These are phyloP conservation scores for Aspergillus japonicus DNA, from an alignment of 2,329 filamentous ascomycete genomes.

Conservation along the genomic window DNA sequence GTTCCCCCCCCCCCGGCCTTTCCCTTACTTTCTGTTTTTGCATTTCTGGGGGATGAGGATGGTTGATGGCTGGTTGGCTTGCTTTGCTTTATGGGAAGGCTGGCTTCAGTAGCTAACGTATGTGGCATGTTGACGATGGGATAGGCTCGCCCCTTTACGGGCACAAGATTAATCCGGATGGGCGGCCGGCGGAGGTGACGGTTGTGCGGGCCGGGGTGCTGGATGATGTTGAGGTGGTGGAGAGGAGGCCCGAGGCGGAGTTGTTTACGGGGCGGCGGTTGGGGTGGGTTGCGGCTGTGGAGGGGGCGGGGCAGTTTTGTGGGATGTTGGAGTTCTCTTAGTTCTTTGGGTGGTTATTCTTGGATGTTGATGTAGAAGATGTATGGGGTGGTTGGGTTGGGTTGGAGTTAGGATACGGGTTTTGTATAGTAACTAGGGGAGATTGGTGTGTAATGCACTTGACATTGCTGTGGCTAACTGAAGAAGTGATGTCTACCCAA, in stretches of 20 bases:
- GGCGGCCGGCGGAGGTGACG: slow-evolving; percentile 20
- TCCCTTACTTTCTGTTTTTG: neutral
- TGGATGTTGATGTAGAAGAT: no score
- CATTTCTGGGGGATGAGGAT: no score
- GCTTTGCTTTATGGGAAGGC: no score
- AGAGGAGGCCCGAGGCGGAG: slow-evolving; percentile 31
- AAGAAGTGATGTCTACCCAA: no score
- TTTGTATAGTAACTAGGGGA: no score
- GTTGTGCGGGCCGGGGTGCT: slow-evolving; percentile 39
- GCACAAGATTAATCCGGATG: slow-evolving; percentile 21
- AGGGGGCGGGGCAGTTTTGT: slow-evolving; percentile 26
- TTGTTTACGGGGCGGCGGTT: slow-evolving; percentile 29
- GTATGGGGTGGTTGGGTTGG: no score
- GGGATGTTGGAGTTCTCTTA: slow-evolving; percentile 21
- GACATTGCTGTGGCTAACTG: no score
- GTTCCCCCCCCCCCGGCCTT: neutral
- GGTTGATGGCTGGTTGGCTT: no score
- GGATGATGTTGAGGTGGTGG: slow-evolving; percentile 30
- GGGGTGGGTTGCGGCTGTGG: slow-evolving; percentile 24
- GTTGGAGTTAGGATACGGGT: no score
- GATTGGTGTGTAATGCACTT: no score
- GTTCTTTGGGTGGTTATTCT: neutral
- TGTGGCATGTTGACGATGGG: no score
- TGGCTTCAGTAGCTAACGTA: no score
- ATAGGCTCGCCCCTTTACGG: slow-evolving; percentile 33